Evolutionary conservation across 768 basidiomycete genomes (phyloP), one percentile per base, ranked within the genome.

Genomic region (Hypholoma fasciculare): DNA sequence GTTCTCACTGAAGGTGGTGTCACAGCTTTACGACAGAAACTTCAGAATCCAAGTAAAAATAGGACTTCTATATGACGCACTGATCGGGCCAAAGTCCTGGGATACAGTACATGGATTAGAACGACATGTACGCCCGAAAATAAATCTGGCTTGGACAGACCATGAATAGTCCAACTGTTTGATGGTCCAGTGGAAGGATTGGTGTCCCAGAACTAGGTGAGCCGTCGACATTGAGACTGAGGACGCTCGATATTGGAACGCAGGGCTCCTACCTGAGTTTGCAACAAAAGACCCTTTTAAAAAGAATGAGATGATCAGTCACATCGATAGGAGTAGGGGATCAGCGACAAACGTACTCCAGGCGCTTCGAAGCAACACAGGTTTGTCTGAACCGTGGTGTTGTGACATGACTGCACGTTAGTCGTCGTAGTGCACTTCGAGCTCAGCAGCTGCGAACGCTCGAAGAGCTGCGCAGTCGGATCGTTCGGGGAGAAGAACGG

Each of bases 151-250:
- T 23, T 23, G 23, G n/a, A 63, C 79, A 48, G 57, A 85, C 89
- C 87, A 54, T 89, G 89, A 57, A 90, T 85, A 1, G 88, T 91
- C 88, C 89, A 91, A 64, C 84, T 86, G 63, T 87, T 63, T 9
- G 67, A 69, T 5, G 89, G 89, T 11, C 89, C 88, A 17, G 82
- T 84, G 3, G 80, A 69, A 0, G 86, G 83, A 48, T 83, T 64
- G 2, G 84, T 87, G 60, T 90, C 88, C 88, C 89, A 91, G 71
- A 90, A 88, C 84, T 88, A 68, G 23, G 4, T 4, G 23, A 23
- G 23, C 23, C 23, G 4, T 23, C 23, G 23, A 23, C 23, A 4
- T 19, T 40, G 16, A 23, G 14, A 7, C 20, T 50, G 16, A 39
- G 37, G 17, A 50, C 20, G 30, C 23, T 26, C 23, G 1, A 46